Evolutionary conservation across 352 stramenopile species (phyloP).

Genomic region (Globisporangium nodosum): DNA sequence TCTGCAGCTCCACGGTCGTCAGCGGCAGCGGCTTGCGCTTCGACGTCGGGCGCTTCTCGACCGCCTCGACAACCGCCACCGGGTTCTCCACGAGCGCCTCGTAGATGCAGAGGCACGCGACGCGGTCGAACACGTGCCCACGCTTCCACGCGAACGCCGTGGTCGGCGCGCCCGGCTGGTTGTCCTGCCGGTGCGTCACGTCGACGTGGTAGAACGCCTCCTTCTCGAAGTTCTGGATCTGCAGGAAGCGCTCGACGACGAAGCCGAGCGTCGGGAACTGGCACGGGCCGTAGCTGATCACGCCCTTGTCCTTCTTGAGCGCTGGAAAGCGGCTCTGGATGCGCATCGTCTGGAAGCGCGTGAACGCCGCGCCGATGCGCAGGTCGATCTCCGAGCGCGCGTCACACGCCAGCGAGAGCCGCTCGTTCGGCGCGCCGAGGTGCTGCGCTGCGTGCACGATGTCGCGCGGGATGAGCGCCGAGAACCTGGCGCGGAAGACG

Average conservation of each 20-base stretch:
- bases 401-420: constrained; percentile 81
- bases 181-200: constrained; percentile 65
- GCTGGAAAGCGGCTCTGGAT: constrained; percentile 81
- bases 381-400: constrained; percentile 94
- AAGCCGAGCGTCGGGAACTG: constrained; percentile 99
- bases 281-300: constrained; percentile 99
- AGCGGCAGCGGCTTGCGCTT: constrained; percentile 97
- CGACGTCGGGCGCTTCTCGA: constrained; percentile 79
- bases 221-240: constrained; percentile 96
- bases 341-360: constrained; percentile 93
- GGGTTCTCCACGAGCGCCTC: constrained; percentile 64
- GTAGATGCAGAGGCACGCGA: constrained; percentile 92
- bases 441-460: constrained; percentile 88
- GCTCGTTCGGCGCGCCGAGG: constrained; percentile 71
- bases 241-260: constrained; percentile 90
- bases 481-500: constrained; percentile 91
- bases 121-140: constrained; percentile 93
- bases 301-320: constrained; percentile 63
- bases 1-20: constrained; percentile 99
- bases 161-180: constrained; percentile 41
- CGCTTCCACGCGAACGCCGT: constrained; percentile 96
- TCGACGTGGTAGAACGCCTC: constrained; percentile 96
- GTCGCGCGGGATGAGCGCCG: constrained; percentile 89
- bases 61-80: constrained; percentile 51
- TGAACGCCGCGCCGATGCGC: constrained; percentile 92